These are phyloP conservation scores for Aspergillus niger DNA, from an alignment of 2,329 filamentous ascomycete genomes.

Conservation along the genomic window DNA sequence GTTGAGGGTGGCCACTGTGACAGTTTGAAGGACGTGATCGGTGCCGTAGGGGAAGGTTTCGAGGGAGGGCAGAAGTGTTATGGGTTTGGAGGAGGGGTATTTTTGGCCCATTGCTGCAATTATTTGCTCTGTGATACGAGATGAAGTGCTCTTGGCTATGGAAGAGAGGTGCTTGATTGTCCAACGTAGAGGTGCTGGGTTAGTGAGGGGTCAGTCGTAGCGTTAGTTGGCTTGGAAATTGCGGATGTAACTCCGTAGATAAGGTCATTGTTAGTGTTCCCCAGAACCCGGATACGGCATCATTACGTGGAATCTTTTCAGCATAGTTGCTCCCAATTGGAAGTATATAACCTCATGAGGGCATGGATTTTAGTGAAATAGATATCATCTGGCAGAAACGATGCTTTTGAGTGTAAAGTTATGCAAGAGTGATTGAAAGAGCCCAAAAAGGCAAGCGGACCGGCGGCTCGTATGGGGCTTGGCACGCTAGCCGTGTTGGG, in stretches of 20 bases:
- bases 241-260: too few species aligned
- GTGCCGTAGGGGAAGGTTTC: conserved; percentile 32
- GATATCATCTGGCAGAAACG: too few species aligned
- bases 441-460: not conserved
- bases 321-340: too few species aligned
- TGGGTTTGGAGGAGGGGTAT: not conserved
- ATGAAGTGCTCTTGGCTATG: not conserved
- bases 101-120: not conserved
- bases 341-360: too few species aligned
- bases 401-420: too few species aligned
- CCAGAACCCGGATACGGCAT: too few species aligned
- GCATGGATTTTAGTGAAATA: too few species aligned
- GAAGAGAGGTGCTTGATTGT: not conserved
- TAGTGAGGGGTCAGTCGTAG: too few species aligned
- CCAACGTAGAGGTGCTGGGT: too few species aligned
- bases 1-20: conserved; percentile 32
- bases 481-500: conserved; percentile 30
- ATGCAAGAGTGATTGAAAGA: not conserved
- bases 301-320: too few species aligned
- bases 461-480: conserved; percentile 18
- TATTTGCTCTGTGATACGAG: not conserved
- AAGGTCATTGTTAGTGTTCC: too few species aligned
- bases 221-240: too few species aligned
- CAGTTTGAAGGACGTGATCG: conserved; percentile 36
- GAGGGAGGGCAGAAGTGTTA: conserved; percentile 2